Base-by-base conservation (phyloP, 1,284 basidiomycete species). In the Bondarzewia mesenterica region DNA sequence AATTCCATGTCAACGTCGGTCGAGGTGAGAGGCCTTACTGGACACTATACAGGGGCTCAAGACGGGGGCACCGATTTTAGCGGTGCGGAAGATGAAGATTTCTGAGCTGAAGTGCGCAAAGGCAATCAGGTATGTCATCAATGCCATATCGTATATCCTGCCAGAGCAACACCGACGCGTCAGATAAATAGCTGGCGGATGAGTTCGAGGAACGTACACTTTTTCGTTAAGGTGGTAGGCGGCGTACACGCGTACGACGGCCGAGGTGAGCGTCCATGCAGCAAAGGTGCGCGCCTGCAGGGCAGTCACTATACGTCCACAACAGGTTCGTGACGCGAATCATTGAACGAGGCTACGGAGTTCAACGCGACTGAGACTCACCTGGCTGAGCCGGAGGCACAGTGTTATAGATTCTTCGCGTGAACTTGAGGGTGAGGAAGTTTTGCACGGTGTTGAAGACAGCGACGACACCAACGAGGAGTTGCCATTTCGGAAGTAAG, bases 31-130 rank as follows among this genome's bases (percentile, higher is more conserved):
- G 50, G 71, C n/a, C 91, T 73, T 64, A 96, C 95, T 83, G 14
- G 92, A 85, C 18, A 98, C 89, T 50, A 96, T 71, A 46, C 95
- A 71, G 0, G 95, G 90, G 51, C 82, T 83, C 41, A 93, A 61
- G 22, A 85, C 77, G 0, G 82, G 84, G 0, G 72, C 58, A 47
- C 74, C 76, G 40, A 89, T 53, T 50, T 77, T 85, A 46, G 88
- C 82, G 4, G 90, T 87, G 51, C 82, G 78, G 69, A 85, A 98
- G 55, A 95, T 77, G 59, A 93, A 66, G 49, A 90, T 65, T 68
- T 99, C 95, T 22, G 89, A 85, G 27, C 76, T 74, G 63, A 96
- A 97, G 71, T 99, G 95, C 10, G 74, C 78, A 55, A 94, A 87
- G 0, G 93, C 94, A 57, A 97, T 82, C 52, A 90, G 78, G 68